These are phyloP conservation scores for Ascochyta pisi DNA, from an alignment of 2,329 filamentous ascomycete genomes.

Conservation along the genomic window DNA sequence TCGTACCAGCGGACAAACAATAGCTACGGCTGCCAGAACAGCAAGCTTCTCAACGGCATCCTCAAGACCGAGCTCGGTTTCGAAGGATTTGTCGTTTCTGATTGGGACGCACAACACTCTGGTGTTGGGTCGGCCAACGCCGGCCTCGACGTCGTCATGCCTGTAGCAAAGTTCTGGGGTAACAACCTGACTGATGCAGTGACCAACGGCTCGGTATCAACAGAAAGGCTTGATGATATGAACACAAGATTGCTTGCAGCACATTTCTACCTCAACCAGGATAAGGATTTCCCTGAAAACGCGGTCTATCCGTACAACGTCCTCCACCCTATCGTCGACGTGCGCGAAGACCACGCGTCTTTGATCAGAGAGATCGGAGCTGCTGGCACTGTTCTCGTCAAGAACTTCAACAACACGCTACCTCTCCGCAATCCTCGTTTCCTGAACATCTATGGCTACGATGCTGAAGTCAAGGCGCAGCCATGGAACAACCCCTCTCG, in stretches of 20 bases:
- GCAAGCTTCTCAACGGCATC: slow-evolving; percentile 56
- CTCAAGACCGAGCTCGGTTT: slow-evolving; percentile 61
- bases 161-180: slow-evolving; percentile 41
- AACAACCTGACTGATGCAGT: slow-evolving; percentile 40
- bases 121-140: slow-evolving; percentile 54
- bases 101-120: slow-evolving; percentile 56
- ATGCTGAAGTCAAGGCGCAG: slow-evolving; percentile 43
- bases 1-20: slow-evolving; percentile 49
- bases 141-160: slow-evolving; percentile 58
- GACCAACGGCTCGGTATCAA: slow-evolving; percentile 35
- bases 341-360: slow-evolving; percentile 51
- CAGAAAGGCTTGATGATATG: slow-evolving; percentile 40
- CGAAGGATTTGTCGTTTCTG: slow-evolving; percentile 51
- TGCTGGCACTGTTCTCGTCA: slow-evolving; percentile 52
- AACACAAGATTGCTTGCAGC: slow-evolving; percentile 38
- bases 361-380: slow-evolving; percentile 52
- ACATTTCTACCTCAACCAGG: slow-evolving; percentile 47
- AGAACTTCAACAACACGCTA: slow-evolving; percentile 62
- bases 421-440: slow-evolving; percentile 56
- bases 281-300: slow-evolving; percentile 43
- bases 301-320: slow-evolving; percentile 32
- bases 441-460: slow-evolving; percentile 50
- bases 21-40: slow-evolving; percentile 44
- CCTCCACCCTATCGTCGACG: slow-evolving; percentile 55
- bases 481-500: slow-evolving; percentile 49